Evolutionary conservation across 2,329 filamentous ascomycete genomes (phyloP).

Genomic region (Hymenoscyphus repandus): DNA sequence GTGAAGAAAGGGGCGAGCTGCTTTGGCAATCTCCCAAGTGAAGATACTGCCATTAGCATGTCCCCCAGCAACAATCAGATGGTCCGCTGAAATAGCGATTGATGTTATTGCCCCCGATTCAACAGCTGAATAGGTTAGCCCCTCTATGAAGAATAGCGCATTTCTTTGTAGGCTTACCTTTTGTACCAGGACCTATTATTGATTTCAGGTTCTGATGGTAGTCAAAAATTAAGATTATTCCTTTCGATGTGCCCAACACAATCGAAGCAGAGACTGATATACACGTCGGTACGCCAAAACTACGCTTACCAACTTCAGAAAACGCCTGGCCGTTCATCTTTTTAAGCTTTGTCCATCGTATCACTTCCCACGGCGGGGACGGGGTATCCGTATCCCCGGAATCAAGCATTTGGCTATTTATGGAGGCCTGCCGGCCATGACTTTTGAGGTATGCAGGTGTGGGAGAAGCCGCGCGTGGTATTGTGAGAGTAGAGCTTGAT

Average conservation of each 20-base stretch:
- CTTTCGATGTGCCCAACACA: slow-evolving; percentile 87
- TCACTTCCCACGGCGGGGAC: slow-evolving; percentile 90
- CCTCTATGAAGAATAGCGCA: slow-evolving; percentile 1
- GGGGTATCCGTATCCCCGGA: slow-evolving; percentile 62
- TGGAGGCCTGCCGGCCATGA: slow-evolving; percentile 76
- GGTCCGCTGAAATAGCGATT: slow-evolving; percentile 86
- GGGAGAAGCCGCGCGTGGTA: slow-evolving; percentile 63
- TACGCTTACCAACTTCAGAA: slow-evolving; percentile 85
- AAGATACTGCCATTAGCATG: slow-evolving; percentile 90
- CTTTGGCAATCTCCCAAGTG: slow-evolving; percentile 85
- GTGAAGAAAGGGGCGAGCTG: slow-evolving; percentile 82
- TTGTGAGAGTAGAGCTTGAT: slow-evolving; percentile 48
- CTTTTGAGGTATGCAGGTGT: slow-evolving; percentile 62
- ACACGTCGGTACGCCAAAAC: slow-evolving; percentile 88
- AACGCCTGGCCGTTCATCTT: slow-evolving; percentile 88
- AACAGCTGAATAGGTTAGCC: slow-evolving; percentile 55
- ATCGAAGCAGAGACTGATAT: slow-evolving; percentile 83
- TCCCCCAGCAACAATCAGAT: slow-evolving; percentile 84
- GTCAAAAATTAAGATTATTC: slow-evolving; percentile 92
- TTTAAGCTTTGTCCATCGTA: slow-evolving; percentile 89
- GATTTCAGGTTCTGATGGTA: slow-evolving; percentile 93
- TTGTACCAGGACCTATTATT: slow-evolving; percentile 89
- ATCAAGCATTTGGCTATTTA: slow-evolving; percentile 65
- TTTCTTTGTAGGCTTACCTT: slow-evolving; percentile 49
- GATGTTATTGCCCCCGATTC: slow-evolving; percentile 86